These are phyloP conservation scores for Datura wrightii DNA, from an alignment of 257 asterid genomes.

Conservation along the genomic window DNA sequence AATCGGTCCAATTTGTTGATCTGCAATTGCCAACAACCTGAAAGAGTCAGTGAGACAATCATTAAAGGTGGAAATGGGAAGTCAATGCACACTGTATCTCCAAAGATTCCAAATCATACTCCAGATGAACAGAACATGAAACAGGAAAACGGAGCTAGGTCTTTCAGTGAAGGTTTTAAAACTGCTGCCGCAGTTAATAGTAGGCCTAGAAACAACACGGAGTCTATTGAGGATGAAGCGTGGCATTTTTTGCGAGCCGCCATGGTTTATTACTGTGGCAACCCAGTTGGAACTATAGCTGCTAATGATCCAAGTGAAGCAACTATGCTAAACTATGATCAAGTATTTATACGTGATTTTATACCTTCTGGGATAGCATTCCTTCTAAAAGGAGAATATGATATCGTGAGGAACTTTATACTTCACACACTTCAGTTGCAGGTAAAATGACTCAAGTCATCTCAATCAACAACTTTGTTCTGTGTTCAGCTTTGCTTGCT, in stretches of 20 bases:
- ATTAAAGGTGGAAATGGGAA: slow-evolving; percentile 47
- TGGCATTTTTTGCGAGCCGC: slow-evolving; percentile 80
- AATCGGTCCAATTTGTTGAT: slow-evolving; percentile 39
- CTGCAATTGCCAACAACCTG: slow-evolving; percentile 63
- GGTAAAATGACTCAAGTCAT: slow-evolving; percentile 49
- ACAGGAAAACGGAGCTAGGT: slow-evolving; percentile 42
- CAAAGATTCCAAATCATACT: slow-evolving; percentile 38
- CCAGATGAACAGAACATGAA: slow-evolving; percentile 38
- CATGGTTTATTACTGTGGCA: slow-evolving; percentile 74
- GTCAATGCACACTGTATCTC: slow-evolving; percentile 43
- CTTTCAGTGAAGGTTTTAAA: slow-evolving; percentile 43
- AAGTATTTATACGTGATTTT: slow-evolving; percentile 88
- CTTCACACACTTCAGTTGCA: slow-evolving; percentile 93
- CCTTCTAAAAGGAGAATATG: slow-evolving; percentile 84
- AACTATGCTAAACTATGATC: slow-evolving; percentile 78
- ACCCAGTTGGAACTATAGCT: slow-evolving; percentile 87
- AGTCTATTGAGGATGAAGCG: slow-evolving; percentile 85
- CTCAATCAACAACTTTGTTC: background rate
- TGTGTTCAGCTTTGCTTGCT: background rate
- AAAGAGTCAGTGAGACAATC: slow-evolving; percentile 49
- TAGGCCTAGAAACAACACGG: slow-evolving; percentile 43
- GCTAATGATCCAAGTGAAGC: slow-evolving; percentile 88
- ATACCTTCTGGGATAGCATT: slow-evolving; percentile 91
- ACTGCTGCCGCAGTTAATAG: slow-evolving; percentile 44
- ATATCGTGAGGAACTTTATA: slow-evolving; percentile 80